These are phyloP conservation scores for Neonectria neomacrospora DNA, from an alignment of 2,329 filamentous ascomycete species.

Conservation along the genomic window DNA sequence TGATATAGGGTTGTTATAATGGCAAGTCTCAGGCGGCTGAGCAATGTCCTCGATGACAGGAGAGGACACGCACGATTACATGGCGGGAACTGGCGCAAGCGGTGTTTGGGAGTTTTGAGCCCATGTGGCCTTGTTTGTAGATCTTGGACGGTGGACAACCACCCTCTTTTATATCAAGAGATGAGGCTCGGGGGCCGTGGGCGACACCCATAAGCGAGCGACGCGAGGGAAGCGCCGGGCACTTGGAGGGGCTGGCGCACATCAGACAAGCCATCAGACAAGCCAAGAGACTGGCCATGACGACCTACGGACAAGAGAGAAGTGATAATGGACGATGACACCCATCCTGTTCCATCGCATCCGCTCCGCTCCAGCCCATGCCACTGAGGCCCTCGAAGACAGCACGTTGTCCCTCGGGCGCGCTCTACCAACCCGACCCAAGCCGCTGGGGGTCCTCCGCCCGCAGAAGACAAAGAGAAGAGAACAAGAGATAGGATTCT, in stretches of 20 bases:
- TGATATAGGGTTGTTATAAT: slow-evolving; percentile 46
- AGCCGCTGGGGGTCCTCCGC: slow-evolving; percentile 31
- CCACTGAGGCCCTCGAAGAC: slow-evolving; percentile 31
- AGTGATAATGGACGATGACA: slow-evolving; percentile 16
- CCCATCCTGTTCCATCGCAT: slow-evolving; percentile 5
- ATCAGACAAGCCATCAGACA: neutral
- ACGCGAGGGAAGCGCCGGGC: slow-evolving; percentile 25
- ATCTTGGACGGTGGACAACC: slow-evolving; percentile 59
- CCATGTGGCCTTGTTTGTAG: slow-evolving; percentile 50
- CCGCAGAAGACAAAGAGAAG: slow-evolving; percentile 37
- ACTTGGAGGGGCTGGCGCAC: slow-evolving; percentile 17
- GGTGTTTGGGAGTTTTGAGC: slow-evolving; percentile 49
- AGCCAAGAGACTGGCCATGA: slow-evolving; percentile 7
- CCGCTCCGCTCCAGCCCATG: slow-evolving; percentile 14
- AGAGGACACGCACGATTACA: slow-evolving; percentile 47
- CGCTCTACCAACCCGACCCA: slow-evolving; percentile 30
- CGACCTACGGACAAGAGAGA: slow-evolving; percentile 1
- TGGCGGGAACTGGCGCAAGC: slow-evolving; percentile 42
- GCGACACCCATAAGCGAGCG: slow-evolving; percentile 11
- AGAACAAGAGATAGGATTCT: slow-evolving; percentile 28
- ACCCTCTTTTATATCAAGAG: slow-evolving; percentile 56
- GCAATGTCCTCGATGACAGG: slow-evolving; percentile 50
- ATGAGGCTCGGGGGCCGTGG: slow-evolving; percentile 35
- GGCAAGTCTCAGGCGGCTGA: slow-evolving; percentile 46
- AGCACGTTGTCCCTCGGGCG: slow-evolving; percentile 34